Evolutionary conservation across 768 basidiomycete species (phyloP).

Genomic region (Rossbeevera mucosa): DNA sequence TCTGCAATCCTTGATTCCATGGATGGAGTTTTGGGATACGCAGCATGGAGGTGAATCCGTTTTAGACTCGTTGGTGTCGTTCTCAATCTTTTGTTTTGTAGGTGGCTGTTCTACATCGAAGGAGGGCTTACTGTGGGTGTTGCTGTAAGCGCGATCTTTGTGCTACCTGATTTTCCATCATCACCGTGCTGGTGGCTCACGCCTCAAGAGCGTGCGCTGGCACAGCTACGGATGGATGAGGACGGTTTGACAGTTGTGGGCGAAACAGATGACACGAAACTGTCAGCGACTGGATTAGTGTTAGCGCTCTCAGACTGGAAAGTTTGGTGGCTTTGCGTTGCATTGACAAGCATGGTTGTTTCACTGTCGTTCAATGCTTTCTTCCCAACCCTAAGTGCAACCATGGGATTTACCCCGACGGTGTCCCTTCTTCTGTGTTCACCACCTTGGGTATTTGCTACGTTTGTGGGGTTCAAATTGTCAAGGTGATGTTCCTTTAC

Average conservation of each 20-base stretch:
- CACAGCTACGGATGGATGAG: constrained; percentile 57
- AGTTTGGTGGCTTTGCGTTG: constrained; percentile 76
- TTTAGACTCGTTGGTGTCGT: not conserved
- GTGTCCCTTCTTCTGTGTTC: constrained; percentile 70
- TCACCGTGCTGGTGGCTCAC: constrained; percentile 59
- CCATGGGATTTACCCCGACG: constrained; percentile 64
- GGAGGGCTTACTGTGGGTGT: constrained; percentile 51
- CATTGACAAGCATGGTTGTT: constrained; percentile 51
- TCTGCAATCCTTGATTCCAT: constrained; percentile 69
- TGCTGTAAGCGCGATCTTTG: constrained; percentile 50
- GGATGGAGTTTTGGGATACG: constrained; percentile 61
- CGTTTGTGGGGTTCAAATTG: constrained; percentile 48
- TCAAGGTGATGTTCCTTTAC: constrained; percentile 38
- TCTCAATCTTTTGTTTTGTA: constrained; percentile 21
- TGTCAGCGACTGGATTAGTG: constrained; percentile 41
- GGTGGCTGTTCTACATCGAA: constrained; percentile 74
- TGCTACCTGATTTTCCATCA: constrained; percentile 73
- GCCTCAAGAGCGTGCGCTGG: constrained; percentile 51
- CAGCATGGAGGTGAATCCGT: constrained; percentile 62
- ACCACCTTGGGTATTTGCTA: constrained; percentile 61
- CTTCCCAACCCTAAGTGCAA: constrained; percentile 73
- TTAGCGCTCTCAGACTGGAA: constrained; percentile 73
- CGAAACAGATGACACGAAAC: constrained; percentile 34
- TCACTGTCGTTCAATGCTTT: constrained; percentile 74
- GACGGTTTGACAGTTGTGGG: constrained; percentile 55